Base-by-base conservation (phyloP, 148 eudicot genomes). In the Salicornia ramosissima region DNA sequence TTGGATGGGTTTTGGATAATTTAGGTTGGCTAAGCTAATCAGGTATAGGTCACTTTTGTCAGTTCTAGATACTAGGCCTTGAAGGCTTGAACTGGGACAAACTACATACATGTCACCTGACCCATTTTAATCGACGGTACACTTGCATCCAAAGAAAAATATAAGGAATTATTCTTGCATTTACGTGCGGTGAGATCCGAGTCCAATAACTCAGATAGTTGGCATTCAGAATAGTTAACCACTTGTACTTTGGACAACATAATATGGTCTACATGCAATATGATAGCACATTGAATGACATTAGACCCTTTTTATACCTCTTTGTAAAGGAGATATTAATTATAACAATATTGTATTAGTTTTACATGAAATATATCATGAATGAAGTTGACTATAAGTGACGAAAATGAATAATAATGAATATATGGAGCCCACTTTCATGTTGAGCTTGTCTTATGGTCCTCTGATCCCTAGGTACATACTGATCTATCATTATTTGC, bases 301-400 rank as follows among this genome's bases (percentile, higher is more conserved):
- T 64, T 51, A 72, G 45, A 9, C 59, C 45, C 46, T 50, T 18
- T 63, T 49, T 54, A 9, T 22, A n/a, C 4, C 62, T 71, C 22
- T 42, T 51, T 64, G 25, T 64, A 63, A 60, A 71, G 45, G 15
- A 30, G 21, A 26, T 14, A 34, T 5, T 9, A 70, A n/a, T n/a
- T n/a, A n/a, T 43, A 43, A 43, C 49, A 15, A 45, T 45, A 45
- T 45, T 49, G 21, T 49, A 16, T 1, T 49, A n/a, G n/a, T 13
- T 39, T 43, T 21, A 15, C 21, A 45, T 43, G 13, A 25, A 3
- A 22, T 25, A 18, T 43, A 69, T 42, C 21, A 24, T 59, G 26
- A 25, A 49, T 12, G 42, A 40, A 57, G 76, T 73, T 66, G 77
- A 74, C 71, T 74, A 66, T 66, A n/a, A n/a, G n/a, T 58, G 50